Conservation (phyloP, 108 stramenopile species). For the Cylindrotheca fusiformis region DNA sequence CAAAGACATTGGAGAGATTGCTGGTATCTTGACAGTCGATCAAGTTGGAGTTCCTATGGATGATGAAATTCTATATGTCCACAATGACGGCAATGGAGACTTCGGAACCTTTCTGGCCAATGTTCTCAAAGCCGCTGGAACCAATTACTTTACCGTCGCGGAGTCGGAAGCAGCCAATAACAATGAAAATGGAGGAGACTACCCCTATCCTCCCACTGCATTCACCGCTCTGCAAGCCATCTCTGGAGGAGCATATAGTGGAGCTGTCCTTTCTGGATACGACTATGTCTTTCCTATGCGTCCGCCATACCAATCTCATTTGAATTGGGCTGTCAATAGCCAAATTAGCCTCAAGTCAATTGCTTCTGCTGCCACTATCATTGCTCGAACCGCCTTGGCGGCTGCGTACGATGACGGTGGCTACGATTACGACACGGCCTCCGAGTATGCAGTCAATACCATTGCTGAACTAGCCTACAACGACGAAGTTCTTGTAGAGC, state of each 20-base stretch:
- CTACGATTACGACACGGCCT: slow-evolving; percentile 57
- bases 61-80: slow-evolving; percentile 59
- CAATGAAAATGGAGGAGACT: slow-evolving; percentile 39
- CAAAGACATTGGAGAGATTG: slow-evolving; percentile 58
- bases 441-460: slow-evolving; percentile 54
- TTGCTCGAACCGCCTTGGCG: slow-evolving; percentile 77
- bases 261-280: slow-evolving; percentile 80
- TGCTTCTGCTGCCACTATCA: slow-evolving; percentile 77
- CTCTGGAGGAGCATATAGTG: slow-evolving; percentile 53
- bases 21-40: slow-evolving; percentile 83
- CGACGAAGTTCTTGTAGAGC: slow-evolving; percentile 43
- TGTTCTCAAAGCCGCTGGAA: slow-evolving; percentile 55
- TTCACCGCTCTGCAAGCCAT: slow-evolving; percentile 61
- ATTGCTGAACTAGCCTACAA: slow-evolving; percentile 55
- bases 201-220: slow-evolving; percentile 79
- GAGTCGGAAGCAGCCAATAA: slow-evolving; percentile 44
- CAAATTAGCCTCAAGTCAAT: slow-evolving; percentile 68
- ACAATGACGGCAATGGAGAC: slow-evolving; percentile 50
- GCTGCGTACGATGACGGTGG: slow-evolving; percentile 75
- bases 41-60: slow-evolving; percentile 64
- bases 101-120: slow-evolving; percentile 61
- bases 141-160: slow-evolving; percentile 32
- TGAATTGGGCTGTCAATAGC: slow-evolving; percentile 44
- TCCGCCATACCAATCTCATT: slow-evolving; percentile 71
- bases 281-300: slow-evolving; percentile 66